These are phyloP conservation scores for Tuber brumale DNA, from an alignment of 495 filamentous ascomycete species.

Conservation along the genomic window DNA sequence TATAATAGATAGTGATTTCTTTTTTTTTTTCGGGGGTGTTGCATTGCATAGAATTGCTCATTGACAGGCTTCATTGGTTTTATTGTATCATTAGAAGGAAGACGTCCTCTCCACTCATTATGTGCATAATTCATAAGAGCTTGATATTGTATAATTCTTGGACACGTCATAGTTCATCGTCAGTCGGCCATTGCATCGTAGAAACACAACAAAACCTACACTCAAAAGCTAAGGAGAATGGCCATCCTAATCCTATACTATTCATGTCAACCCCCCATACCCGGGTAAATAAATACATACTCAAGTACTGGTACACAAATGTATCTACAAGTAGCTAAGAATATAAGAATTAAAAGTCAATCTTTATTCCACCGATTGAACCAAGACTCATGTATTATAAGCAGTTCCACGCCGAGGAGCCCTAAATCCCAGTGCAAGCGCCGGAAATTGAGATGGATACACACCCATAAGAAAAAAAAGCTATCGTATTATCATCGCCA, in stretches of 20 bases:
- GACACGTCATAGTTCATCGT: not conserved
- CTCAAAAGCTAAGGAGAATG: not conserved
- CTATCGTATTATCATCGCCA: too few relatives aligned
- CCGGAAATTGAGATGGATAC: not conserved
- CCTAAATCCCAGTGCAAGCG: not conserved
- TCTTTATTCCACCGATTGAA: not conserved
- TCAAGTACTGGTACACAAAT: too few relatives aligned
- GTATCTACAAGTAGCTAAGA: not conserved
- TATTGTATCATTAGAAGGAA: not conserved
- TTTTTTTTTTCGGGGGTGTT: not conserved
- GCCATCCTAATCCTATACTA: not conserved
- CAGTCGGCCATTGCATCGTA: not conserved
- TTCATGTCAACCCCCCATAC: not conserved
- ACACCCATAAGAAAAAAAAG: too few relatives aligned
- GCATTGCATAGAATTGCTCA: not conserved
- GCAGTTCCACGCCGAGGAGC: not conserved
- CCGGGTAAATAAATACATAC: not conserved
- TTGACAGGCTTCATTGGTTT: too few relatives aligned
- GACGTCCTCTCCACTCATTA: not conserved
- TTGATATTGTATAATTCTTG: not conserved
- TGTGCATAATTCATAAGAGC: not conserved
- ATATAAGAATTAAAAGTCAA: not conserved
- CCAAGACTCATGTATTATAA: not conserved
- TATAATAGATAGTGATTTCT: not conserved
- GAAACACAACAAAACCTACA: not conserved